These are phyloP conservation scores for Psilocybe cubensis DNA, from an alignment of 768 basidiomycete genomes.

Conservation along the genomic window DNA sequence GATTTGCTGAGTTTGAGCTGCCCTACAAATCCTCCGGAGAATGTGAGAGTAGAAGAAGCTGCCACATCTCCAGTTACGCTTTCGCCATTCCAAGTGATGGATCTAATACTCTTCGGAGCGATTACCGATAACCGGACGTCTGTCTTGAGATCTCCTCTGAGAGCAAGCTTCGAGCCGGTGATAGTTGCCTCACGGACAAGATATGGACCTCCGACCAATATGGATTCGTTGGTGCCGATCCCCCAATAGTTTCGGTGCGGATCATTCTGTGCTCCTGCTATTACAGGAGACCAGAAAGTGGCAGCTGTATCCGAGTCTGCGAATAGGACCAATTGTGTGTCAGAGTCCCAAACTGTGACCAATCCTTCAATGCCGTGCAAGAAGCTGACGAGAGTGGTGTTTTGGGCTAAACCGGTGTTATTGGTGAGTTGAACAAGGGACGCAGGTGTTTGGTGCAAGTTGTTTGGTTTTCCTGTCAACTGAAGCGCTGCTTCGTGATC, in stretches of 20 bases:
- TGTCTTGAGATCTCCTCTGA: constrained; percentile 71
- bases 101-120: constrained; percentile 52
- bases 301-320: constrained; percentile 67
- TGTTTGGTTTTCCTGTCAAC: constrained; percentile 50
- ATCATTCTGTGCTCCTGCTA: constrained; percentile 43
- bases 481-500: constrained; percentile 56
- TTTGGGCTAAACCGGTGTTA: constrained; percentile 12
- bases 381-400: constrained; percentile 53
- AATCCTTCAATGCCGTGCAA: constrained; percentile 60
- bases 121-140: constrained; percentile 64
- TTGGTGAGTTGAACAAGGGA: constrained; percentile 32
- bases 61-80: constrained; percentile 37
- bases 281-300: constrained; percentile 78
- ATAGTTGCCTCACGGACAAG: constrained; percentile 62
- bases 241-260: constrained; percentile 69
- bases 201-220: constrained; percentile 69
- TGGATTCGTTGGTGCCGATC: constrained; percentile 70
- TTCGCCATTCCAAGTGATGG: constrained; percentile 78
- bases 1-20: constrained; percentile 40
- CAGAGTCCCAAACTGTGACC: constrained; percentile 67
- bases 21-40: constrained; percentile 52
- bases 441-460: constrained; percentile 28
- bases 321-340: constrained; percentile 68
- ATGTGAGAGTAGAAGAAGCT: constrained; percentile 31
- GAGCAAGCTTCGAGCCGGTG: constrained; percentile 50